phyloP scores from a whole-genome alignment of 1,284 basidiomycete genomes.

The Cutaneotrichosporon sp. region DNA sequence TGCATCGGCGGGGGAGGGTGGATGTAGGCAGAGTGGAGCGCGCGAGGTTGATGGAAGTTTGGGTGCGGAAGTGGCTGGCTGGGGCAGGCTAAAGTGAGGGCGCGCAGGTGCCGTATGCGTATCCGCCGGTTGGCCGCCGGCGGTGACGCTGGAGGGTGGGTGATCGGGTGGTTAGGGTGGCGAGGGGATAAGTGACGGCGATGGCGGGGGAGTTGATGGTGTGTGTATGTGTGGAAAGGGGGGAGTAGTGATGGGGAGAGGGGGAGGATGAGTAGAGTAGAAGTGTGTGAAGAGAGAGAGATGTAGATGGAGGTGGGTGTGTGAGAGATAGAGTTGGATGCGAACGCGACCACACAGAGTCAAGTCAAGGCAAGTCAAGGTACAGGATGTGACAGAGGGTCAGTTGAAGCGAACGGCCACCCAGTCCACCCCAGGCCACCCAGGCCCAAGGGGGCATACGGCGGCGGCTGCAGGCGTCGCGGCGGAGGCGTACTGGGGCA shows the following conservation, averaged over 20 bases:
- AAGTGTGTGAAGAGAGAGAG: too few species aligned
- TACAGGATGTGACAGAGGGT: too few species aligned
- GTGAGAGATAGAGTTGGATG: neutral
- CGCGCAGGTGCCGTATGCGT: neutral
- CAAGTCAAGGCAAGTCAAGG: too few species aligned
- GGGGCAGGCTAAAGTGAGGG: neutral
- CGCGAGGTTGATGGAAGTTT: constrained; percentile 1
- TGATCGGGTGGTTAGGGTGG: neutral
- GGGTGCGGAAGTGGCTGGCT: neutral
- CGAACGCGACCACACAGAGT: too few species aligned
- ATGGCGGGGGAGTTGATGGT: neutral
- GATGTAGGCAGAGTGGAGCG: neutral
- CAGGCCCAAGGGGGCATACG: too few species aligned
- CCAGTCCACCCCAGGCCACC: too few species aligned
- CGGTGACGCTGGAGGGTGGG: neutral
- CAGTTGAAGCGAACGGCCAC: too few species aligned
- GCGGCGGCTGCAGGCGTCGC: too few species aligned
- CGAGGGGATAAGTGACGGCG: neutral
- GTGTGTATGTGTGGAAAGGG: neutral
- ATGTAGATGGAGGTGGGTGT: neutral
- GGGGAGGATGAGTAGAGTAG: too few species aligned
- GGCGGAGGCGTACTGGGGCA: too few species aligned
- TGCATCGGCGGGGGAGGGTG: neutral
- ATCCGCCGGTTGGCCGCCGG: neutral
- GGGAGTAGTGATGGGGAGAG: neutral